Percentiles rank a stretch among this genome's conserved stretches.
Conservation (phyloP, 2,329 filamentous ascomycete genomes). For the Colletotrichum cordylinicola region DNA sequence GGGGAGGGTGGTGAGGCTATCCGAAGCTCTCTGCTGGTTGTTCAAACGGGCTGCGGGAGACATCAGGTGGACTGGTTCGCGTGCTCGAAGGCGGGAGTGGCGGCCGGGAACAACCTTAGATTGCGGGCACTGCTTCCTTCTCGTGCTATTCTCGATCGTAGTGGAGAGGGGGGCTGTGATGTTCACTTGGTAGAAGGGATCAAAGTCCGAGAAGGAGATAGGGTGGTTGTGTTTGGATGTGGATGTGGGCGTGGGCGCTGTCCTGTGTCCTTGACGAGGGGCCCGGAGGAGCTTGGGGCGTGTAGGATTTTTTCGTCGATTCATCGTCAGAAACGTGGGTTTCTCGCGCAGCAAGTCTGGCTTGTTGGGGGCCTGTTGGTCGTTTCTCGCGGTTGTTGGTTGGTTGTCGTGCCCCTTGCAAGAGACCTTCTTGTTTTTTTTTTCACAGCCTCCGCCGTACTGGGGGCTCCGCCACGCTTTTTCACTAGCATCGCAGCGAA, state of each 20-base stretch:
- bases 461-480: not conserved
- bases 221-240: not conserved
- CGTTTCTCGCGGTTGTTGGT: not conserved
- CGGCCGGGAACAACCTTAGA: conserved; percentile 11
- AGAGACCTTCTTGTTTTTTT: not conserved
- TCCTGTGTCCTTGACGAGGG: not conserved
- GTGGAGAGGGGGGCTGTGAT: not conserved
- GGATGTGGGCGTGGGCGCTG: not conserved
- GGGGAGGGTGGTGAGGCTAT: not conserved
- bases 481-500: not conserved
- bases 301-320: not conserved
- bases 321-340: not conserved
- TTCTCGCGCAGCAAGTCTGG: not conserved
- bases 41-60: not conserved
- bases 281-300: not conserved
- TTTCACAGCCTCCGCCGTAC: conserved; percentile 12
- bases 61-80: not conserved
- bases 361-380: conserved; percentile 1
- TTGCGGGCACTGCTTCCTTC: not conserved
- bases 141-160: not conserved
- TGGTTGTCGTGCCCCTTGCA: not conserved
- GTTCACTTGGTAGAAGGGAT: not conserved
- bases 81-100: conserved; percentile 6
- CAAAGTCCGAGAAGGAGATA: not conserved
- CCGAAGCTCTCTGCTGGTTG: not conserved